Evolutionary conservation across 2,329 filamentous ascomycete genomes (phyloP), one percentile per base, ranked within the genome.

Genomic region (Harringtonia aguacate): DNA sequence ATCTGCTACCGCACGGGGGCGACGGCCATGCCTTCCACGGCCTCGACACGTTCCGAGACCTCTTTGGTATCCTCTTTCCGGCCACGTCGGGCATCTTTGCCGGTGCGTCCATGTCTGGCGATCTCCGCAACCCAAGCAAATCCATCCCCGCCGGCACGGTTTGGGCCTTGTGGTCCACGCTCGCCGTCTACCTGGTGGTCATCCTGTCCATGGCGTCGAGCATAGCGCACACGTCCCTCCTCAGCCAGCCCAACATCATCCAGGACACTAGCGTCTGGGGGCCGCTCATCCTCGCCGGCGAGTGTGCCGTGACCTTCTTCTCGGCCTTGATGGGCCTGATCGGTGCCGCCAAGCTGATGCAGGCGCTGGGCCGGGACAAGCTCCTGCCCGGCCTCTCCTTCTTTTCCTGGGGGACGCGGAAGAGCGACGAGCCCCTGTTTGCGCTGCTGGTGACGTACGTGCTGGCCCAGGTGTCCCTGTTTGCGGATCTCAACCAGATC

Each of bases 101-200:
- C 47, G 88, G 88, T 17, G 87, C 87, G 8, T 90, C 85, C 53
- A 94, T 94, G 87, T 94, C 86, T 8, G 87, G 87, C 17, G 86
- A 94, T 57, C 62, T 94, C 40, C 83, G 76, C 49, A 81, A 87
- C 50, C 87, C 87, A 0, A 90, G 85, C 68, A 86, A 81, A 59
- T 77, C 86, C 1, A 94, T 94, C 43, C 87, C 87, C 0, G 81
- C 77, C 49, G 87, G 87, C n/a, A 94, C 87, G 0, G 64, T 94
- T 1, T 84, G 79, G 63, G 86, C 86, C 3, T 77, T 90, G 58
- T 65, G 76, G 12, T 73, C 87, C 21, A 94, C 87, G 0, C 85
- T 94, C 52, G 58, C 83, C 44, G 70, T 82, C 7, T 94, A 94
- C 58, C 66, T 84, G 8, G 54, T 87, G 22, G 86, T 94, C 39